phyloP scores from a whole-genome alignment of 805 yeast species.

The Priceomyces fermenticarens region DNA sequence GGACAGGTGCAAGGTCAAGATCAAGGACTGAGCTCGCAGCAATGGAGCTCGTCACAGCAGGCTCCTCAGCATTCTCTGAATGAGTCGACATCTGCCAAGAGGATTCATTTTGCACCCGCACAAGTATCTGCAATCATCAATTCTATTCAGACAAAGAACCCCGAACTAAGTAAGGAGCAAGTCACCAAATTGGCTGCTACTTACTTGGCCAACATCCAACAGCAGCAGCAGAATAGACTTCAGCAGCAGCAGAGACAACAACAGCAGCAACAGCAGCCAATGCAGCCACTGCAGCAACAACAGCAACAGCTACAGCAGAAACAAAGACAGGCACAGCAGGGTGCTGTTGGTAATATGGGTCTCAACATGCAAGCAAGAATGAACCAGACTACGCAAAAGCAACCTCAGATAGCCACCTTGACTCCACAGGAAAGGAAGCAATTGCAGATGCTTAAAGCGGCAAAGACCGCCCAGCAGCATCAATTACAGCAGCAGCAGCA shows the following conservation, averaged over 20 bases:
- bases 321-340: constrained; percentile 8
- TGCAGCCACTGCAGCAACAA: constrained; percentile 5
- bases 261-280: constrained; percentile 6
- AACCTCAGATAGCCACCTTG: constrained; percentile 32
- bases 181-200: constrained; percentile 66
- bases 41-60: constrained; percentile 1
- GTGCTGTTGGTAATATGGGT: constrained; percentile 3
- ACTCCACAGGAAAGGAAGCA: constrained; percentile 44
- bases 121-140: constrained; percentile 65
- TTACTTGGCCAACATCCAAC: constrained; percentile 57
- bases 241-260: constrained; percentile 22
- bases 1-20: constrained; percentile 2
- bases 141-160: constrained; percentile 65
- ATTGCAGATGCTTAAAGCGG: constrained; percentile 38
- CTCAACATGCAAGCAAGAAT: constrained; percentile 3
- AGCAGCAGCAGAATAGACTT: constrained; percentile 42
- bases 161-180: constrained; percentile 58
- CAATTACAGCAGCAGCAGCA: constrained; percentile 18
- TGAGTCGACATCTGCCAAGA: constrained; percentile 19
- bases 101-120: constrained; percentile 51
- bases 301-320: constrained; percentile 3
- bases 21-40: constrained; percentile 3
- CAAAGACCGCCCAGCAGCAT: constrained; percentile 28
- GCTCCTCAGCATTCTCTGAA: neutral
- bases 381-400: constrained; percentile 11